Percentiles rank a stretch among this genome's conserved stretches.
These are phyloP conservation scores for Colletotrichum sp. DNA, from an alignment of 2,329 filamentous ascomycete genomes.

Conservation along the genomic window DNA sequence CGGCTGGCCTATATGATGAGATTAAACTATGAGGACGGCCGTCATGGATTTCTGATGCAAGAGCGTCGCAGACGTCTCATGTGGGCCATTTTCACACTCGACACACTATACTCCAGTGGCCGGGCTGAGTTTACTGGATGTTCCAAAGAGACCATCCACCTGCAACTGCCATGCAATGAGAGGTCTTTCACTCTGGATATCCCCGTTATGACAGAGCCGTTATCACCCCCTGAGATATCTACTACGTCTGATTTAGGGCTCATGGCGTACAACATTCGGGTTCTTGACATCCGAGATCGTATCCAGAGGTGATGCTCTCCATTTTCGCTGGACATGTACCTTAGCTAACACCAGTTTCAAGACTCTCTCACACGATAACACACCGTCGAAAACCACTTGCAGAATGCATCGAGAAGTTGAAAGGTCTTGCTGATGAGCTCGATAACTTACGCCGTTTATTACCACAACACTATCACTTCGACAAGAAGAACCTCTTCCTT, in stretches of 20 bases:
- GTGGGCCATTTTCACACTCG: conserved; percentile 26
- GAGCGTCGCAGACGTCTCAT: conserved; percentile 25
- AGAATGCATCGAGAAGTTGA: background rate
- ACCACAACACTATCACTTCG: conserved; percentile 16
- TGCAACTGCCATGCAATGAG: conserved; percentile 13
- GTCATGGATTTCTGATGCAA: conserved; percentile 18
- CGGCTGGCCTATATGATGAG: conserved; percentile 26
- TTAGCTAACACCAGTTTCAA: background rate
- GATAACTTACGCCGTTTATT: conserved; percentile 12
- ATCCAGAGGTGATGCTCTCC: background rate
- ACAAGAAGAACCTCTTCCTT: conserved; percentile 23
- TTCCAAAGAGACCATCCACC: conserved; percentile 2
- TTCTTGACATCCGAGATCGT: conserved; percentile 12
- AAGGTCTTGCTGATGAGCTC: conserved; percentile 12
- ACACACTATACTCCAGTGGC: conserved; percentile 15
- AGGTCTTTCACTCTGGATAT: conserved; percentile 8
- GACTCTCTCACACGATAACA: conserved; percentile 24
- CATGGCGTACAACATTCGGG: conserved; percentile 11
- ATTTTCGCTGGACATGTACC: background rate
- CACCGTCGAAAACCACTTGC: conserved; percentile 23
- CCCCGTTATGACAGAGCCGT: conserved; percentile 3
- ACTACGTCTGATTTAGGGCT: background rate
- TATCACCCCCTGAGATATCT: background rate
- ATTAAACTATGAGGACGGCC: conserved; percentile 24
- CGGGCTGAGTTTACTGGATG: conserved; percentile 9